Conservation (phyloP, 345 rosid species). For the Populus davidiana region DNA sequence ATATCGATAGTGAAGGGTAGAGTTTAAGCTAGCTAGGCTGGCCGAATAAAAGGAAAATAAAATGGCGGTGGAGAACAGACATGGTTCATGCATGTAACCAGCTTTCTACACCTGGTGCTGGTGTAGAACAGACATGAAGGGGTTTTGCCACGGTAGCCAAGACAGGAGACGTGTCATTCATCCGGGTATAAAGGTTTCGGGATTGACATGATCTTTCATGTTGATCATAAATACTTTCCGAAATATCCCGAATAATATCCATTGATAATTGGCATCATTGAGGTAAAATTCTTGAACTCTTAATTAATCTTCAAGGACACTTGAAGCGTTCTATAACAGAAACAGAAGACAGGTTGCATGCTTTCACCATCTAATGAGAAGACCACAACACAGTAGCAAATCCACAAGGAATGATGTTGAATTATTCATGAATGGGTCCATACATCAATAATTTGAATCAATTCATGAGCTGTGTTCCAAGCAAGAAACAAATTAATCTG, state of each 20-base stretch:
- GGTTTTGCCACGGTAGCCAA: not conserved
- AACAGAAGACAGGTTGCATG: no score
- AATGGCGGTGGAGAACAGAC: not conserved
- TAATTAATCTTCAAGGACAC: no score
- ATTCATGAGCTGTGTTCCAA: slow-evolving; percentile 22
- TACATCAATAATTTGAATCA: slow-evolving; percentile 12
- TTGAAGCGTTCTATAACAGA: no score
- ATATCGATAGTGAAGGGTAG: not conserved
- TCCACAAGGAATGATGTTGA: not conserved
- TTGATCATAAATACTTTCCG: no score
- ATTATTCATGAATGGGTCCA: not conserved
- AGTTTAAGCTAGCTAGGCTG: not conserved
- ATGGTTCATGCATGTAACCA: not conserved
- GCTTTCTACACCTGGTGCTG: not conserved
- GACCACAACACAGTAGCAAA: no score
- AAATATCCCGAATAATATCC: no score
- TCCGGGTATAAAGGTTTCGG: not conserved
- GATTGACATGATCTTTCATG: not conserved
- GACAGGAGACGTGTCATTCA: not conserved
- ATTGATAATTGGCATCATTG: no score
- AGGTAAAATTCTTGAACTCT: no score
- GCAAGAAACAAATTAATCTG: slow-evolving; percentile 34
- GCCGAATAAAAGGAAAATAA: not conserved
- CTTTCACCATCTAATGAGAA: no score
- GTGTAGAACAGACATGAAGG: not conserved